phyloP scores from a whole-genome alignment of 1,284 basidiomycete species.

The Ceratobasidium sp. region DNA sequence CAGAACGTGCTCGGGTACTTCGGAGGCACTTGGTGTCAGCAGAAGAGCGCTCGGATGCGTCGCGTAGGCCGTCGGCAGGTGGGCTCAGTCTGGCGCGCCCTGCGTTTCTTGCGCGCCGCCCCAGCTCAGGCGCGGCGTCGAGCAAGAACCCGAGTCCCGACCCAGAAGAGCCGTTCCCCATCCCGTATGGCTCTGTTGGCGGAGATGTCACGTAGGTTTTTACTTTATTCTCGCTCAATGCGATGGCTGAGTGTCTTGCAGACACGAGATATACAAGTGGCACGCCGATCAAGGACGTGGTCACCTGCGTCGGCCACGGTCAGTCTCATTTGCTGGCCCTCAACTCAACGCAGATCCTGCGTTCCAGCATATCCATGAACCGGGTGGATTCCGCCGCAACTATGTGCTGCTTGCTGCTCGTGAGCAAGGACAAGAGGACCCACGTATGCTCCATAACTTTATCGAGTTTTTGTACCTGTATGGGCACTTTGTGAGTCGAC shows the following conservation, averaged over 20 bases:
- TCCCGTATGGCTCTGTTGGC: slow-evolving; percentile 84
- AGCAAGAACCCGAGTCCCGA: slow-evolving; percentile 50
- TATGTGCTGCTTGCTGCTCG: slow-evolving; percentile 79
- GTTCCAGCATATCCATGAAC: slow-evolving; percentile 90
- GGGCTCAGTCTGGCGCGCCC: slow-evolving; percentile 29
- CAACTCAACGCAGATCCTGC: slow-evolving; percentile 68
- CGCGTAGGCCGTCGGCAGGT: slow-evolving; percentile 46
- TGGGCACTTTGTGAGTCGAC: slow-evolving; percentile 87
- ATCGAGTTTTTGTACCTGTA: slow-evolving; percentile 93
- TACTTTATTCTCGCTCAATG: slow-evolving; percentile 43
- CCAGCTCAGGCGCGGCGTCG: slow-evolving; percentile 46
- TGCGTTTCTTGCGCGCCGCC: slow-evolving; percentile 30
- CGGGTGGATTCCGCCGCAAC: slow-evolving; percentile 91
- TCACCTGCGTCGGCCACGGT: slow-evolving; percentile 65
- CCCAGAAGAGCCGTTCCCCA: slow-evolving; percentile 77
- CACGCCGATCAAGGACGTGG: slow-evolving; percentile 76
- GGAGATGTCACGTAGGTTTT: slow-evolving; percentile 87
- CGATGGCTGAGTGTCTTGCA: slow-evolving; percentile 54
- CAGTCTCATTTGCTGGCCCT: slow-evolving; percentile 78
- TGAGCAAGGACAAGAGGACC: slow-evolving; percentile 72
- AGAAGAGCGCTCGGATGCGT: slow-evolving; percentile 64
- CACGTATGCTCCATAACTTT: slow-evolving; percentile 80
- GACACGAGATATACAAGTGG: slow-evolving; percentile 96
- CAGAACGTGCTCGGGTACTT: slow-evolving; percentile 85
- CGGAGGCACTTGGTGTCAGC: slow-evolving; percentile 82